Evolutionary conservation across 192 early-diverging fungal species (phyloP), one percentile per base, ranked within the genome.

Genomic region (Radiomyces spectabilis): DNA sequence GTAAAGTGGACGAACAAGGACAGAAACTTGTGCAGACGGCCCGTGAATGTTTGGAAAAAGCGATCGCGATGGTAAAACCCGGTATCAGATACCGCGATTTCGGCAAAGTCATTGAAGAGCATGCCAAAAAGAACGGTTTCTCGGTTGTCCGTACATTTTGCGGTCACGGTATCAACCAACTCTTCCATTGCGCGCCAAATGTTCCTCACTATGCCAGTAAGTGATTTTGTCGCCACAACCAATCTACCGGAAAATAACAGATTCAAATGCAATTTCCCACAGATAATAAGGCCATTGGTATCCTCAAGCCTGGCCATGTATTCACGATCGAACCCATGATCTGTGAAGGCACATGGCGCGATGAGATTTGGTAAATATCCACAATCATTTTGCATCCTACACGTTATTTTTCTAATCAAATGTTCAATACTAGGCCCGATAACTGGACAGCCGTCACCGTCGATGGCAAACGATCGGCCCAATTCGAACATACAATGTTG

Each of bases 291-390:
- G 91, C 94, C 0, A 81, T 96, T 43, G 97, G 97, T 22, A 80
- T 90, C 3, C 91, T 96, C 83, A 94, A 93, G 73, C 77, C 88
- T 25, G 96, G 96, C 6, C 93, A 97, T 60, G 78, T 85, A 30
- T 99, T 99, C 53, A 99, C 96, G 5, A 99, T 99, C 54, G 97
- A 99, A 69, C 97, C 94, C 5, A 97, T 97, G 94, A 97, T 99
- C 69, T 88, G 85, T 55, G 91, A 90, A 53, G 94, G 94, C 33
- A 67, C 59, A 21, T 81, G 67, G 63, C 55, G 74, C 22, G 85
- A 91, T 35, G 71, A 75, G 49, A 75, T 80, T 8, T 88, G 85
- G 67, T 63, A 56, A 33, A 38, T 40, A 21, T 19, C 13, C 7
- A 44, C 8, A 18, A 13, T 34, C 0, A 32, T 21, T 33, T 4